phyloP scores from a whole-genome alignment of 495 filamentous ascomycete species.

The Cudoniella acicularis region DNA sequence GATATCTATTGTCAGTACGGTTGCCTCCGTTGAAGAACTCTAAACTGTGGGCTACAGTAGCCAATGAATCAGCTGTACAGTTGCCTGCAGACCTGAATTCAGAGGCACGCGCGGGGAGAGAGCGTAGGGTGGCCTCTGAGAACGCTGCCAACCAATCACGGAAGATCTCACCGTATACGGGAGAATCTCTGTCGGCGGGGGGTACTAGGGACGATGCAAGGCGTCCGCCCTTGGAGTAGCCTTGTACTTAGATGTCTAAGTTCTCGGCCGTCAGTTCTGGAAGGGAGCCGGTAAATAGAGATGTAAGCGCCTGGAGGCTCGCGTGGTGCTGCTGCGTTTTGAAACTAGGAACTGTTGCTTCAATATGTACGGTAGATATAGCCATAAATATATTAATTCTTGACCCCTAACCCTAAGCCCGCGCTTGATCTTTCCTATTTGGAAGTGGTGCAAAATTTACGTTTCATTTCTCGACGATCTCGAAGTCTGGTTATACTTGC shows the following conservation, averaged over 20 bases:
- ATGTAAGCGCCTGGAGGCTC: constrained; percentile 12
- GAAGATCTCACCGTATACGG: not conserved
- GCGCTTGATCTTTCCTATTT: too few species aligned
- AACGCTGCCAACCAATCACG: not conserved
- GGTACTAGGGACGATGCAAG: not conserved
- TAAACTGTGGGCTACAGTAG: not conserved
- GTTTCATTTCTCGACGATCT: too few species aligned
- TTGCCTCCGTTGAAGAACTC: too few species aligned
- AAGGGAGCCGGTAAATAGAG: constrained; percentile 9
- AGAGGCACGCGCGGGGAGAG: not conserved
- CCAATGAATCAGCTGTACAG: not conserved
- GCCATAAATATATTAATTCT: constrained; percentile 8
- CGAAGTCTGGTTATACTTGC: too few species aligned
- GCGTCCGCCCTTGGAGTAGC: not conserved
- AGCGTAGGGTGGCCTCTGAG: not conserved
- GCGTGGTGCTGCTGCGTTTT: constrained; percentile 11
- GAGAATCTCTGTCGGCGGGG: not conserved
- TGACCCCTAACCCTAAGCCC: constrained; percentile 11
- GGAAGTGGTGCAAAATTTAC: too few species aligned
- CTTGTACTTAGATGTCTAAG: not conserved
- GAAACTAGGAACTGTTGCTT: constrained; percentile 12
- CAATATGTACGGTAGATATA: constrained; percentile 11
- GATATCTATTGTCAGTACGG: too few species aligned
- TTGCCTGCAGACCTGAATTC: not conserved
- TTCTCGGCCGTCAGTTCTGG: not conserved